Evolutionary conservation across 139 green algal species (phyloP).

Genomic region (Picochlorum sp.): DNA sequence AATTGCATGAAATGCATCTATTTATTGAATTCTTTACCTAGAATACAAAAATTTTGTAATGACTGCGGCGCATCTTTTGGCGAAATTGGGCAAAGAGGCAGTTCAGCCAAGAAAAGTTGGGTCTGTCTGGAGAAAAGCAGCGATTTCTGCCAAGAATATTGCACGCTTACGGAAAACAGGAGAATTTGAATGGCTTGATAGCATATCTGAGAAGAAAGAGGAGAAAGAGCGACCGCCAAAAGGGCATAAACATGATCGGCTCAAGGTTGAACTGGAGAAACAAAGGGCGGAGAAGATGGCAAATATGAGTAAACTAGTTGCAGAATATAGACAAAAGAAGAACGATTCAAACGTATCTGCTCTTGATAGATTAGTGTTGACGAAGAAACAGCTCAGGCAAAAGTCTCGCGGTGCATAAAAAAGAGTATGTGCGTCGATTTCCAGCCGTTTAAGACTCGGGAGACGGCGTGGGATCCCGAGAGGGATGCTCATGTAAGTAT

Average conservation of each 20-base stretch:
- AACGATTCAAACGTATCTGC: constrained; percentile 10
- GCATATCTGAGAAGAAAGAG: constrained; percentile 6
- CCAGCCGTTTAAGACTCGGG: not conserved
- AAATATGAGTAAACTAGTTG: not conserved
- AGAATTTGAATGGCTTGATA: constrained; percentile 29
- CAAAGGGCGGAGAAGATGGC: not conserved
- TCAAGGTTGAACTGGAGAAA: constrained; percentile 14
- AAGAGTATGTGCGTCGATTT: not conserved
- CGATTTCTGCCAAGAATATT: constrained; percentile 29
- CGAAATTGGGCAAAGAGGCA: constrained; percentile 24
- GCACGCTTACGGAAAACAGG: constrained; percentile 27
- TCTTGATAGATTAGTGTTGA: constrained; percentile 22
- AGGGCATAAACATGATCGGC: constrained; percentile 43
- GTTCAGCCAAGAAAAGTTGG: constrained; percentile 17
- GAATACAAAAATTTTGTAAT: too few relatives aligned
- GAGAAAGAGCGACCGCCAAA: constrained; percentile 19
- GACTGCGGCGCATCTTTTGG: constrained; percentile 12
- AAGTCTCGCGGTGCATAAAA: constrained; percentile 11
- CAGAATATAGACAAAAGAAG: not conserved
- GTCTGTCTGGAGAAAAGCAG: constrained; percentile 36
- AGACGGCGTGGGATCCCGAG: constrained; percentile 15
- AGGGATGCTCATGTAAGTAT: constrained; percentile 20
- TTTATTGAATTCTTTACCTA: too few relatives aligned
- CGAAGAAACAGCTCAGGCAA: constrained; percentile 20
- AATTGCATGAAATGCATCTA: too few relatives aligned